phyloP scores from a whole-genome alignment of 768 basidiomycete species.

The Auriscalpium microsporum region DNA sequence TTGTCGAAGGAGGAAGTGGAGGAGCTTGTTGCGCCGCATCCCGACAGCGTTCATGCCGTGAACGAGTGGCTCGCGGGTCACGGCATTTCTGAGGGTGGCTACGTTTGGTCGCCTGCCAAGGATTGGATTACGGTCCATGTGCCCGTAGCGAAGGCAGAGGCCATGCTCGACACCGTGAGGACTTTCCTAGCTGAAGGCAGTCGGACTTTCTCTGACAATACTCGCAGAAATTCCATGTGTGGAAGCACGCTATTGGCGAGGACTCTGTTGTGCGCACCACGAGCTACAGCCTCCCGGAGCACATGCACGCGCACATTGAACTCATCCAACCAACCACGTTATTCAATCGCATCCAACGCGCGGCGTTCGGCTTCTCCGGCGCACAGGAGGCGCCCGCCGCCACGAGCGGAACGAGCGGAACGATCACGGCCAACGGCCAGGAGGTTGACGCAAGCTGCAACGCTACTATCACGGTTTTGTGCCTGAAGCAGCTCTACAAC shows the following conservation, averaged over 20 bases:
- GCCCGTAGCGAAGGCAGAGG: conserved; percentile 51
- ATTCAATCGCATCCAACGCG: conserved; percentile 42
- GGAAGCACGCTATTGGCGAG: conserved; percentile 44
- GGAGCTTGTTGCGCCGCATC: conserved; percentile 42
- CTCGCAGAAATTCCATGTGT: conserved; percentile 54
- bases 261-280: conserved; percentile 56
- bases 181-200: not conserved
- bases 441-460: conserved; percentile 25
- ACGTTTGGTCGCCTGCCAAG: conserved; percentile 41
- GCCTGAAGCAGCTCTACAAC: conserved; percentile 26
- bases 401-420: not conserved
- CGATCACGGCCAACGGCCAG: not conserved
- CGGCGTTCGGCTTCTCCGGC: conserved; percentile 27
- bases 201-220: not conserved
- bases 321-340: conserved; percentile 67
- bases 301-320: conserved; percentile 53
- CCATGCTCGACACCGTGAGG: conserved; percentile 60
- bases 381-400: not conserved
- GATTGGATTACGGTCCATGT: conserved; percentile 62
- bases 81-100: conserved; percentile 39
- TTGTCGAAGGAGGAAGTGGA: conserved; percentile 54
- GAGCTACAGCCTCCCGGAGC: conserved; percentile 54
- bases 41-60: conserved; percentile 38
- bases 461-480: conserved; percentile 24
- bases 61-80: conserved; percentile 53